Percentiles rank a stretch among this genome's conserved stretches.
phyloP scores from a whole-genome alignment of 441 rosid species.

The Monsonia emarginata region DNA sequence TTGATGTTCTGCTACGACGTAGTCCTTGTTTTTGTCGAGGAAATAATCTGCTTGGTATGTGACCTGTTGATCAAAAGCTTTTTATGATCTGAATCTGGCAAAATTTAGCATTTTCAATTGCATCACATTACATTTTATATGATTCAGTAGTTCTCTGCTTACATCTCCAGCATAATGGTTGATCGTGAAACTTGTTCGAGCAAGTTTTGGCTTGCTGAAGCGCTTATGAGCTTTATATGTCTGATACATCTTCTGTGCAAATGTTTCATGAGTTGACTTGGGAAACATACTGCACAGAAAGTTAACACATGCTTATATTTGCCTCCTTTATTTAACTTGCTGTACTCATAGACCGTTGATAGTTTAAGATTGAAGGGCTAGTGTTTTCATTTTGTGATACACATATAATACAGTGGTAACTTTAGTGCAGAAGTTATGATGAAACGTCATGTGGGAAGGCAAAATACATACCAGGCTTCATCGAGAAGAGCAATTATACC shows the following conservation, averaged over 20 bases:
- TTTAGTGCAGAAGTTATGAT: no score
- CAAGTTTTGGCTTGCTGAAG: conserved; percentile 93
- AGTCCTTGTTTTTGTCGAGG: conserved; percentile 98
- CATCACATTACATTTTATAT: no score
- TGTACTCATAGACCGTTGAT: not conserved
- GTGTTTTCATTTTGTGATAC: not conserved
- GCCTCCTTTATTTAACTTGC: not conserved
- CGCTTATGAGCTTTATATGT: conserved; percentile 89
- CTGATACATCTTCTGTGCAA: conserved; percentile 96
- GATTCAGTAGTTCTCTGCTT: conserved; percentile 8
- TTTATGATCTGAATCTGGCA: conserved; percentile 6
- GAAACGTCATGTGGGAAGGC: conserved; percentile 14
- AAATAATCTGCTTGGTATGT: conserved; percentile 83
- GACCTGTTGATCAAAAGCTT: conserved; percentile 43
- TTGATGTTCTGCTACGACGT: conserved; percentile 99
- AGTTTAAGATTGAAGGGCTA: not conserved
- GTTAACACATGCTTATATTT: conserved; percentile 10
- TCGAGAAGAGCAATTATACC: conserved; percentile 96
- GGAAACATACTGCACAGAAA: conserved; percentile 84
- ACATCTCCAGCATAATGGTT: conserved; percentile 99
- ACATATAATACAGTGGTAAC: not conserved
- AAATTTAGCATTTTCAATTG: conserved; percentile 12
- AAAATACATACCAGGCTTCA: conserved; percentile 81
- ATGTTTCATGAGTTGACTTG: conserved; percentile 98
- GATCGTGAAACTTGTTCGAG: conserved; percentile 89